phyloP scores from a whole-genome alignment of 352 stramenopile genomes.

The Phytophthora rubi region DNA sequence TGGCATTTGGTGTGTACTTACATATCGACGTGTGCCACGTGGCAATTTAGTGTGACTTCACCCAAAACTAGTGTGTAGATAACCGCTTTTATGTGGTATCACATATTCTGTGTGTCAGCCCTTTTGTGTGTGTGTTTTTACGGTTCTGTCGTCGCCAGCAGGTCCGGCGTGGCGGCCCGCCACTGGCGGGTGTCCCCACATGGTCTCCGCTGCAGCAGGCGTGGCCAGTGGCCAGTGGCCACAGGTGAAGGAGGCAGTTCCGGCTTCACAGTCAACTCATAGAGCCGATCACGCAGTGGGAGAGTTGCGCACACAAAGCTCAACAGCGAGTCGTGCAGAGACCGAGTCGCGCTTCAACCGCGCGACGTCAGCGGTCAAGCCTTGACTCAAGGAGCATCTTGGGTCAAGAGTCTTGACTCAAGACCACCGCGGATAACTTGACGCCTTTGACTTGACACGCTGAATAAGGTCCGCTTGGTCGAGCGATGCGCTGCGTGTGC shows the following conservation, averaged over 20 bases:
- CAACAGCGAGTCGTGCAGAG: constrained; percentile 19
- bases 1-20: no score
- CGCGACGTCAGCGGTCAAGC: constrained; percentile 5
- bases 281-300: constrained; percentile 15
- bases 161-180: background rate
- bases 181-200: background rate
- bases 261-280: constrained; percentile 12
- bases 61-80: no score
- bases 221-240: constrained; percentile 10
- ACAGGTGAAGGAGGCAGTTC: constrained; percentile 19
- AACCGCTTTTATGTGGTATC: no score
- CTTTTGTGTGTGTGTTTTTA: no score
- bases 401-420: no score
- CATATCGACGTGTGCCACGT: no score
- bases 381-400: background rate
- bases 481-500: background rate
- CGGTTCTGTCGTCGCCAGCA: background rate
- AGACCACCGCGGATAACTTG: background rate
- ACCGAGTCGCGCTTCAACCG: constrained; percentile 15
- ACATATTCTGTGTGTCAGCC: no score
- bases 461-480: background rate
- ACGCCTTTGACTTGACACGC: background rate
- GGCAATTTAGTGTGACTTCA: no score
- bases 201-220: constrained; percentile 8
- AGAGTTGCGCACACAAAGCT: constrained; percentile 12